Evolutionary conservation across 805 yeast species (phyloP).

Genomic region (Zygotorulaspora chibaensis): DNA sequence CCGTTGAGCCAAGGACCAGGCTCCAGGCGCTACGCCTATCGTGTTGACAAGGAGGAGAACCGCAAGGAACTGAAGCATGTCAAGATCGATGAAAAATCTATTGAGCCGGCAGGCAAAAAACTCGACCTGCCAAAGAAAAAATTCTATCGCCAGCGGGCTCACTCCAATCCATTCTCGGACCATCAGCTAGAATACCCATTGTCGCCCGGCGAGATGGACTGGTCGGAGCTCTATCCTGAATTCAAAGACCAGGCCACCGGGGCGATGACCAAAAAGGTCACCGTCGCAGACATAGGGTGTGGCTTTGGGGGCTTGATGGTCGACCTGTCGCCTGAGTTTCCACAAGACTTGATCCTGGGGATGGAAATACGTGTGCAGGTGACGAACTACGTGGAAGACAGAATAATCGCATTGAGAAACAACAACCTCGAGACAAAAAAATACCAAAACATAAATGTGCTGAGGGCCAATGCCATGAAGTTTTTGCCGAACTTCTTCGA

Average conservation of each 20-base stretch:
- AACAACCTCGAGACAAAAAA: constrained; percentile 31
- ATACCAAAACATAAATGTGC: constrained; percentile 82
- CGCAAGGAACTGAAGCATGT: constrained; percentile 47
- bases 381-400: constrained; percentile 92
- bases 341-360: constrained; percentile 74
- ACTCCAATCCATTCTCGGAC: constrained; percentile 95
- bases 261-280: constrained; percentile 52
- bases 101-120: constrained; percentile 14
- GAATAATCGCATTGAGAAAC: constrained; percentile 81
- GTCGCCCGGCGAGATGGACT: constrained; percentile 80
- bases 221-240: constrained; percentile 73
- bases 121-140: constrained; percentile 73
- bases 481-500: constrained; percentile 90
- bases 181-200: constrained; percentile 86
- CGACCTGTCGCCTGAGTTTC: constrained; percentile 72
- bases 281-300: constrained; percentile 95
- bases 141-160: constrained; percentile 94
- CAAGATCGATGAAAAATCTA: constrained; percentile 38
- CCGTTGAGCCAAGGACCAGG: constrained; percentile 26
- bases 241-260: constrained; percentile 42
- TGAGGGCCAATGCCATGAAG: constrained; percentile 96
- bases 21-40: constrained; percentile 39
- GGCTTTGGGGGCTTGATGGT: constrained; percentile 92
- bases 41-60: constrained; percentile 46
- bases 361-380: constrained; percentile 99